Evolutionary conservation across 1,139 yeast species (phyloP).

Genomic region (Yamadazyma friedrichii): DNA sequence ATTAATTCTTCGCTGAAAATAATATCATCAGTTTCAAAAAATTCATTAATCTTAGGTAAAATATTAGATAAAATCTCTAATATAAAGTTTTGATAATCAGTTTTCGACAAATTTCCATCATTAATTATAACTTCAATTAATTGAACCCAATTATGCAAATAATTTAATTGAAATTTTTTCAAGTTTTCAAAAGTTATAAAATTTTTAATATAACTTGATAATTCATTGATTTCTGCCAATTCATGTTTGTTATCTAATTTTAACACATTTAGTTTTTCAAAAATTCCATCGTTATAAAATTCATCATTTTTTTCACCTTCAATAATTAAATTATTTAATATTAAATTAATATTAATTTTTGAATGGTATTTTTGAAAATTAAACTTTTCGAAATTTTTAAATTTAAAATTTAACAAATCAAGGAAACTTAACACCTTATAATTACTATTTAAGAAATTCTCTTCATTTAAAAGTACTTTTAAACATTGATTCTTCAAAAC

Average conservation of each 20-base stretch:
- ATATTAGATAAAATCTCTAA: constrained; percentile 73
- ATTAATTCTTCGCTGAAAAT: constrained; percentile 74
- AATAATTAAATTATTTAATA: constrained; percentile 25
- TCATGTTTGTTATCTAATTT: constrained; percentile 5
- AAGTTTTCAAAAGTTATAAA: constrained; percentile 45
- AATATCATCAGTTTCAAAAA: constrained; percentile 67
- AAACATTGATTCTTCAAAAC: constrained; percentile 57
- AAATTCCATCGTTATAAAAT: constrained; percentile 7
- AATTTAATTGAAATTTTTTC: constrained; percentile 53
- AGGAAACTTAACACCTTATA: constrained; percentile 67
- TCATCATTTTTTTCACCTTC: constrained; percentile 13
- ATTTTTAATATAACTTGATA: constrained; percentile 38
- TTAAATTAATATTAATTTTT: constrained; percentile 27
- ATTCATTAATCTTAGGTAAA: constrained; percentile 74
- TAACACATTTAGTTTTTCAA: constrained; percentile 8
- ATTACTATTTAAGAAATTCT: constrained; percentile 48
- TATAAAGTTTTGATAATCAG: constrained; percentile 55
- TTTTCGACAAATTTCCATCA: constrained; percentile 41
- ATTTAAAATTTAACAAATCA: constrained; percentile 63
- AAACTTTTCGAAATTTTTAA: constrained; percentile 36
- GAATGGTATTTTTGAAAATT: constrained; percentile 37
- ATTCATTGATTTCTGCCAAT: constrained; percentile 5
- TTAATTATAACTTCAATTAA: constrained; percentile 70
- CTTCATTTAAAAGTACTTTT: constrained; percentile 49
- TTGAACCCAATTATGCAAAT: constrained; percentile 81